Evolutionary conservation across 257 asterid genomes (phyloP).

Genomic region (Scutellaria baicalensis): DNA sequence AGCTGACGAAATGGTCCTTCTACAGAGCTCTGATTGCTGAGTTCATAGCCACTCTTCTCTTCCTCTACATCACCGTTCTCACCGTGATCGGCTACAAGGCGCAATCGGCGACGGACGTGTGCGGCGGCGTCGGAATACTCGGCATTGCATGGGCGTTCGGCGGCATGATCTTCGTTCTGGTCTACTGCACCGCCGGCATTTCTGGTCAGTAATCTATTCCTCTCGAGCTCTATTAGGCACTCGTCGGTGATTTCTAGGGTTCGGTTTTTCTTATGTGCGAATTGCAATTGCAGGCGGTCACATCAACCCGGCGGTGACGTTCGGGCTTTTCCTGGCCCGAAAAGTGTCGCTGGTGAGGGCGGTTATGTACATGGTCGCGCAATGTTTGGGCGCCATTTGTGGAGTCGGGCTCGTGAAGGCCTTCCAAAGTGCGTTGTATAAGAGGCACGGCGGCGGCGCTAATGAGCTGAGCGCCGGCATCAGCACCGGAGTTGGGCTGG

Average conservation of each 20-base stretch:
- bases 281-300: constrained; percentile 45
- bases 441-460: constrained; percentile 50
- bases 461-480: constrained; percentile 32
- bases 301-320: constrained; percentile 75
- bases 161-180: constrained; percentile 71
- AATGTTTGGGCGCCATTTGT: constrained; percentile 66
- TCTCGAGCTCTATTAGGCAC: too few species aligned
- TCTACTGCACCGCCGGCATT: constrained; percentile 62
- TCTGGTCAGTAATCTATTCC: constrained; percentile 23
- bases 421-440: constrained; percentile 37
- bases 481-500: constrained; percentile 43
- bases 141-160: constrained; percentile 88
- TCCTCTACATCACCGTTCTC: constrained; percentile 59
- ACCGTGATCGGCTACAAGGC: constrained; percentile 61
- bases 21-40: constrained; percentile 75
- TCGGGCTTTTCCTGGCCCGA: constrained; percentile 64
- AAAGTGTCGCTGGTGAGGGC: constrained; percentile 63
- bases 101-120: constrained; percentile 40
- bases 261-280: not conserved
- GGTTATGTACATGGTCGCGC: constrained; percentile 66
- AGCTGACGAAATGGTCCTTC: constrained; percentile 64
- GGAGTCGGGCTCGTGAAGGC: constrained; percentile 70
- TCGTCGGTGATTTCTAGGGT: not conserved
- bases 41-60: constrained; percentile 64
- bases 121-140: constrained; percentile 70